A percentile compares a stretch with the other conserved stretches of the same genome.
These are phyloP conservation scores for Barnettozyma hawaiiensis DNA, from an alignment of 1,139 yeast genomes.

Conservation along the genomic window DNA sequence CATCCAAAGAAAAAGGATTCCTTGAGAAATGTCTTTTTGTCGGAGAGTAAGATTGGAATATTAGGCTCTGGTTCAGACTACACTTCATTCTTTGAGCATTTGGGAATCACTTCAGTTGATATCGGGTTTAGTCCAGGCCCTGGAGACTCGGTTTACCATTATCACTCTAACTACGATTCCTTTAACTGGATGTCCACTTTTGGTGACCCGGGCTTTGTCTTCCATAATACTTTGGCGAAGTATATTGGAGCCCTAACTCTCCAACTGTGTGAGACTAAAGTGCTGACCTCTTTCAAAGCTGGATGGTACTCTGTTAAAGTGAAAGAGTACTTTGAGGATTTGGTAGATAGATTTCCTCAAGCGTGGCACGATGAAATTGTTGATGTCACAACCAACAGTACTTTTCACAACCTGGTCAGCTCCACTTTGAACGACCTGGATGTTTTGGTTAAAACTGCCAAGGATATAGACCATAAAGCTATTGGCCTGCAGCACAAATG, in stretches of 20 bases:
- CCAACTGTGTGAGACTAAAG: conserved; percentile 41
- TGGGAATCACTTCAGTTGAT: conserved; percentile 62
- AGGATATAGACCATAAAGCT: conserved; percentile 27
- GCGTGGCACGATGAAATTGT: conserved; percentile 31
- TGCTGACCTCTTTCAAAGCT: conserved; percentile 37
- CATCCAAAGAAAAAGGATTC: conserved; percentile 43
- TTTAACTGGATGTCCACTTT: conserved; percentile 56
- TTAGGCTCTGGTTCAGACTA: conserved; percentile 67
- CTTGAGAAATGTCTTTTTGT: conserved; percentile 54
- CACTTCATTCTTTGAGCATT: conserved; percentile 60
- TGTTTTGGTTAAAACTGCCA: conserved; percentile 18
- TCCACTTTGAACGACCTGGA: conserved; percentile 14
- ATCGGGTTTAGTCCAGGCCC: conserved; percentile 42
- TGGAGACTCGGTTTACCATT: conserved; percentile 54
- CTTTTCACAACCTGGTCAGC: conserved; percentile 15
- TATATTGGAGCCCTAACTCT: conserved; percentile 44
- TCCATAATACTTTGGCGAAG: conserved; percentile 50
- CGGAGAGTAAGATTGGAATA: conserved; percentile 32
- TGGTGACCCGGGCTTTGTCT: conserved; percentile 54
- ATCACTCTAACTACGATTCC: conserved; percentile 67
- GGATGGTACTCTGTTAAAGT: conserved; percentile 39
- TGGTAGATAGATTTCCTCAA: conserved; percentile 32
- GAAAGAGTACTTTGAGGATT: conserved; percentile 30
- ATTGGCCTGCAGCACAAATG: conserved; percentile 26
- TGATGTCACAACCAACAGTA: conserved; percentile 8